Conservation (phyloP, 2,329 filamentous ascomycete genomes). For the Zarea fungicola region DNA sequence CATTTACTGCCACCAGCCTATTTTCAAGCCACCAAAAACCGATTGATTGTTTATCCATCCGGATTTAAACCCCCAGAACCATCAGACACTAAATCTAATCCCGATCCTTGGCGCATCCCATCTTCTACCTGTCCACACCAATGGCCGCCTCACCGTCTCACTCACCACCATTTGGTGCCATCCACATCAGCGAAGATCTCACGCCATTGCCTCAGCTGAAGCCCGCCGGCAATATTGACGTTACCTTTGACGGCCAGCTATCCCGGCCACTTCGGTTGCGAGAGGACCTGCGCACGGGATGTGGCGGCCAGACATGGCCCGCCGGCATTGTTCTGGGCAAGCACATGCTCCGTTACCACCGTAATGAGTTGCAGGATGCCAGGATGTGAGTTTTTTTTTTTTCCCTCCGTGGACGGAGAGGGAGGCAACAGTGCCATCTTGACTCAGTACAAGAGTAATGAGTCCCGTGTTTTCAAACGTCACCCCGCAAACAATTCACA, state of each 20-base stretch:
- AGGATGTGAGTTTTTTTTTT: slow-evolving; percentile 54
- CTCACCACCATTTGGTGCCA: slow-evolving; percentile 46
- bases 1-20: too few species aligned
- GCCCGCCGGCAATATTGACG: slow-evolving; percentile 43
- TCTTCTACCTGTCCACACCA: background rate
- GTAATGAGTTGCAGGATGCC: slow-evolving; percentile 55
- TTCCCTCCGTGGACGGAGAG: too few species aligned
- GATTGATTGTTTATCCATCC: too few species aligned
- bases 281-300: slow-evolving; percentile 82
- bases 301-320: slow-evolving; percentile 91
- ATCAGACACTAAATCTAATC: background rate
- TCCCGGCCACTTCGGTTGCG: slow-evolving; percentile 65
- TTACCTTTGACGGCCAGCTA: slow-evolving; percentile 71
- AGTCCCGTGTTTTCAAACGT: too few species aligned
- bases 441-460: too few species aligned
- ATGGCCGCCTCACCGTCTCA: slow-evolving; percentile 24
- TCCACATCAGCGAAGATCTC: slow-evolving; percentile 49
- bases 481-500: too few species aligned
- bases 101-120: background rate
- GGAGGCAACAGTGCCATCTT: too few species aligned
- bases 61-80: too few species aligned
- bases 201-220: slow-evolving; percentile 58
- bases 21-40: too few species aligned
- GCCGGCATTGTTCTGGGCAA: slow-evolving; percentile 83
- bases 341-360: slow-evolving; percentile 75